phyloP scores from a whole-genome alignment of 306 rosid genomes.

The Begonia loranthoides region DNA sequence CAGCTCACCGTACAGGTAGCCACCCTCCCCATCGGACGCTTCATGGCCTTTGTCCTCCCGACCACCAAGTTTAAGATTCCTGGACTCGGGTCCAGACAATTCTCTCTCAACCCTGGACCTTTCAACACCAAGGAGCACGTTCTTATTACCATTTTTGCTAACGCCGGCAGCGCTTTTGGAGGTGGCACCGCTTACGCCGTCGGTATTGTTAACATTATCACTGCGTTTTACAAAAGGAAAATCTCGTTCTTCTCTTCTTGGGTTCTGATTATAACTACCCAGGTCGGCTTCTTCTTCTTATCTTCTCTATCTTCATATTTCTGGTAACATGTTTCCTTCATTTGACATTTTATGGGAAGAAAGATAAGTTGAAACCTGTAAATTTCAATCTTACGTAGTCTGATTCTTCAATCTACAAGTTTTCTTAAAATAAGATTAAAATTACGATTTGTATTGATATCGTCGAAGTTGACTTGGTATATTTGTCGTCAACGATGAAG shows the following conservation, averaged over 20 bases:
- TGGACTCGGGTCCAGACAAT: slow-evolving; percentile 19
- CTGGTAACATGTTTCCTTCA: too few species aligned
- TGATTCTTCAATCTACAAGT: too few species aligned
- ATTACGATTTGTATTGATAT: too few species aligned
- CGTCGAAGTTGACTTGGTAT: too few species aligned
- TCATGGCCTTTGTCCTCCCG: slow-evolving; percentile 51
- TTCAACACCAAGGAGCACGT: slow-evolving; percentile 86
- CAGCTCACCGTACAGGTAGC: slow-evolving; percentile 52
- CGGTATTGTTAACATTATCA: slow-evolving; percentile 43
- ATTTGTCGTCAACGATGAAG: not conserved
- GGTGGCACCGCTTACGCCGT: slow-evolving; percentile 51
- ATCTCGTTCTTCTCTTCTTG: slow-evolving; percentile 46
- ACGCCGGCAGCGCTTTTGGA: slow-evolving; percentile 65
- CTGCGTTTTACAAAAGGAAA: slow-evolving; percentile 37
- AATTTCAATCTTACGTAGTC: too few species aligned
- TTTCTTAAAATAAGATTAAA: too few species aligned
- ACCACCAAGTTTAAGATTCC: slow-evolving; percentile 24
- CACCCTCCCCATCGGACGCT: slow-evolving; percentile 53
- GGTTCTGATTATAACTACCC: slow-evolving; percentile 64
- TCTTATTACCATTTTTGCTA: slow-evolving; percentile 63
- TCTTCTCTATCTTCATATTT: not conserved
- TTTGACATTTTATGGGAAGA: too few species aligned
- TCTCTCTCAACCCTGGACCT: slow-evolving; percentile 70
- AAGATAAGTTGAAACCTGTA: too few species aligned
- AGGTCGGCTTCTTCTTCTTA: slow-evolving; percentile 15